Percentiles rank a stretch among this genome's conserved stretches.
Evolutionary conservation across 2,329 filamentous ascomycete species (phyloP).

Genomic region (Tolypocladium amazonense): DNA sequence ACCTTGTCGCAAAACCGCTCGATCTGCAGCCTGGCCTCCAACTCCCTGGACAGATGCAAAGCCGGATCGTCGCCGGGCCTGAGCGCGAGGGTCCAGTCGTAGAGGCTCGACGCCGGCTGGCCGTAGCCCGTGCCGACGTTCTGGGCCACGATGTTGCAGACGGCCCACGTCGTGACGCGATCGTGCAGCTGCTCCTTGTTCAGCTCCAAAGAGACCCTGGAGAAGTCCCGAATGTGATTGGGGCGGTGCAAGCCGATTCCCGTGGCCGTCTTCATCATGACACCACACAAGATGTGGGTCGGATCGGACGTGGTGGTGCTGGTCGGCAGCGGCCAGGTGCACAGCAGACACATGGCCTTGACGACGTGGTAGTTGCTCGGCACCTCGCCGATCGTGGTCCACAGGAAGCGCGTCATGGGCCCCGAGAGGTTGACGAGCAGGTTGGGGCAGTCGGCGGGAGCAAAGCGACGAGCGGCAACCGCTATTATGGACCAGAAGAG

Average conservation of each 20-base stretch:
- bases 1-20: slow-evolving; percentile 70
- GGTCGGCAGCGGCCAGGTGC: slow-evolving; percentile 75
- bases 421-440: slow-evolving; percentile 59
- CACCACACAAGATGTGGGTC: slow-evolving; percentile 69
- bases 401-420: slow-evolving; percentile 60
- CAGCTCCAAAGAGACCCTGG: slow-evolving; percentile 61
- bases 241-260: slow-evolving; percentile 74
- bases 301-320: slow-evolving; percentile 71
- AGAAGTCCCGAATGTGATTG: slow-evolving; percentile 76
- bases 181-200: slow-evolving; percentile 73
- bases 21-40: slow-evolving; percentile 59
- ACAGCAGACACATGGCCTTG: slow-evolving; percentile 69
- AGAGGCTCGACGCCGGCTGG: slow-evolving; percentile 67
- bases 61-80: slow-evolving; percentile 49
- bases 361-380: slow-evolving; percentile 72
- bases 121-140: slow-evolving; percentile 75
- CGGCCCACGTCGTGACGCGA: slow-evolving; percentile 70
- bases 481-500: slow-evolving; percentile 80
- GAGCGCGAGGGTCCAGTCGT: slow-evolving; percentile 61
- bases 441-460: slow-evolving; percentile 40
- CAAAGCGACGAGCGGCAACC: slow-evolving; percentile 63
- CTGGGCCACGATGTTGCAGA: slow-evolving; percentile 76
- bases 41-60: slow-evolving; percentile 47
- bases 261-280: slow-evolving; percentile 82
- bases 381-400: slow-evolving; percentile 67